Percentiles rank a stretch among this genome's conserved stretches.
Conservation (phyloP, 495 filamentous ascomycete genomes). For the Poronia punctata region DNA sequence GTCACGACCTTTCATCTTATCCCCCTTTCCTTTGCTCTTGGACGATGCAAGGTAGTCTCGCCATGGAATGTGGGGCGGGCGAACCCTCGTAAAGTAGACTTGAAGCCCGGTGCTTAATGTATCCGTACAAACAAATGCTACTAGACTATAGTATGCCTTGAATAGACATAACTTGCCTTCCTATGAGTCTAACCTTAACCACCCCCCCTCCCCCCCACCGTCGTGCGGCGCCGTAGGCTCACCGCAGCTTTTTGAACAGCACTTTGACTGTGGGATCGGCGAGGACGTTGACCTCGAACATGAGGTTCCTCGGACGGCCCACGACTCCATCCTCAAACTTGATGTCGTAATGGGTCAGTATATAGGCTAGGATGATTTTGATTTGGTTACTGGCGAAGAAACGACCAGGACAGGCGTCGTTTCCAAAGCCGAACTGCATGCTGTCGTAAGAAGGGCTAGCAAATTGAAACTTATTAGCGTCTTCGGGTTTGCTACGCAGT, state of each 20-base stretch:
- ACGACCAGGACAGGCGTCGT: conserved; percentile 40
- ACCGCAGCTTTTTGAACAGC: conserved; percentile 18
- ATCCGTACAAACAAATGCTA: no score
- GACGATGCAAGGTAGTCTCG: no score
- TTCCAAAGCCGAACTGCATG: conserved; percentile 42
- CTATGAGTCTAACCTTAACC: no score
- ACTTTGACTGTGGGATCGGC: conserved; percentile 20
- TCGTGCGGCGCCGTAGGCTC: no score
- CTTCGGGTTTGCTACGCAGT: conserved; percentile 29
- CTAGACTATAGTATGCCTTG: no score
- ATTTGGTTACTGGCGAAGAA: conserved; percentile 41
- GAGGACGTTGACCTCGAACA: conserved; percentile 23
- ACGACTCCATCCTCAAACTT: conserved; percentile 27
- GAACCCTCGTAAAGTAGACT: no score
- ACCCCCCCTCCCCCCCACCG: no score
- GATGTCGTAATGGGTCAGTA: conserved; percentile 38
- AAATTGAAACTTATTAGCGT: conserved; percentile 35
- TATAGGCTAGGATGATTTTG: conserved; percentile 35
- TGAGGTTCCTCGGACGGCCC: conserved; percentile 20
- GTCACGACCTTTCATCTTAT: no score
- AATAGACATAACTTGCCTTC: no score
- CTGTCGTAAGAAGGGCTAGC: conserved; percentile 35
- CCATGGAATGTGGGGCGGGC: no score
- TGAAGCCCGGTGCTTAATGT: no score
- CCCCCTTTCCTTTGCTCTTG: no score